A percentile compares a stretch with the other conserved stretches of the same genome.
Evolutionary conservation across 352 stramenopile species (phyloP).

Genomic region (Phytophthora pini): DNA sequence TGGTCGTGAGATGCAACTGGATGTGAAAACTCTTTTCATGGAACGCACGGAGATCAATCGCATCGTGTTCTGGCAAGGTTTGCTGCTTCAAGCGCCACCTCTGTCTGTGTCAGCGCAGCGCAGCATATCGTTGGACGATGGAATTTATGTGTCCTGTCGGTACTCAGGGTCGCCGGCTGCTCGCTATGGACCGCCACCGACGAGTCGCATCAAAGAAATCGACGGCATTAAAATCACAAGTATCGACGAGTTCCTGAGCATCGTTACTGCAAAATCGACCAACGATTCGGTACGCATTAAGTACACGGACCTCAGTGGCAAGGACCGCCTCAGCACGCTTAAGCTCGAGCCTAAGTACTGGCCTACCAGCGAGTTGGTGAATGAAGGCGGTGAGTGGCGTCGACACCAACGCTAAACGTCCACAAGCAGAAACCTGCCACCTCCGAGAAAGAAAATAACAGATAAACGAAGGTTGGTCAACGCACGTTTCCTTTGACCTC

Average conservation of each 20-base stretch:
- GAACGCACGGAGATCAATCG: slow-evolving; percentile 90
- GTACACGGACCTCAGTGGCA: slow-evolving; percentile 89
- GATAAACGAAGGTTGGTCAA: too few species aligned
- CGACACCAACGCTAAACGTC: slow-evolving; percentile 50
- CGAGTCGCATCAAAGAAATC: slow-evolving; percentile 91
- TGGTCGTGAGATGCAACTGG: slow-evolving; percentile 66
- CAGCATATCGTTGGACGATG: slow-evolving; percentile 83
- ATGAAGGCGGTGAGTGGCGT: slow-evolving; percentile 82
- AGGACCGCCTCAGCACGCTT: slow-evolving; percentile 86
- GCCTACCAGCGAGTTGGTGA: slow-evolving; percentile 87
- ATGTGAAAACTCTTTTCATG: slow-evolving; percentile 83
- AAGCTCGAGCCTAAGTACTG: slow-evolving; percentile 92
- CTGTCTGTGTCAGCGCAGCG: slow-evolving; percentile 87
- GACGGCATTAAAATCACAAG: slow-evolving; percentile 87
- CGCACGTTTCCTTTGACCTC: too few species aligned
- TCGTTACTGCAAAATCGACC: slow-evolving; percentile 63
- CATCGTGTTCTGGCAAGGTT: slow-evolving; percentile 92
- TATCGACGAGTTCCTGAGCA: slow-evolving; percentile 90
- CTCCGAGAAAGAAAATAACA: too few species aligned
- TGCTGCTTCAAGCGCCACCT: slow-evolving; percentile 89
- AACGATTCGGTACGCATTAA: slow-evolving; percentile 90
- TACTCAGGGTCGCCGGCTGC: slow-evolving; percentile 89
- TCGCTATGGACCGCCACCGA: slow-evolving; percentile 88
- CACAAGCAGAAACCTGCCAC: too few species aligned
- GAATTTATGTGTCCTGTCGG: slow-evolving; percentile 88